Evolutionary conservation across 2,329 filamentous ascomycete species (phyloP), one percentile per base, ranked within the genome.

Genomic region (Xylogone sp.): DNA sequence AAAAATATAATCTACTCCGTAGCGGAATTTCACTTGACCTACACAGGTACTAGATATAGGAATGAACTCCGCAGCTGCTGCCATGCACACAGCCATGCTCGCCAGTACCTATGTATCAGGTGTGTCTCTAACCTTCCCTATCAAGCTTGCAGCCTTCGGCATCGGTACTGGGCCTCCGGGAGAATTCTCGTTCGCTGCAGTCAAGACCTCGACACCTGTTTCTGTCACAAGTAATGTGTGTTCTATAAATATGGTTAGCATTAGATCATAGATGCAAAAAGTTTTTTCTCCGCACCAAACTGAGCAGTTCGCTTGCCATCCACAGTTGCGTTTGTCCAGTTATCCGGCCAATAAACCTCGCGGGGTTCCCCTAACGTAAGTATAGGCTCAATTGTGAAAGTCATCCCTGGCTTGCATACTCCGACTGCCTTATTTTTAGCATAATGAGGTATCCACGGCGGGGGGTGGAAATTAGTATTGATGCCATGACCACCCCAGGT

Each of bases 351-450:
- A 0, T 91, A 97, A 68, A 94, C 87, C 66, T 99, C 94, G 56
- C 84, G 83, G 71, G 96, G 89, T 55, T 89, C 92, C 53, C 94
- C 94, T 50, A 96, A 71, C 42, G 90, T 91, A 67, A 99, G 92
- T 94, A 99, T 99, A 16, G 94, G 94, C 74, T 99, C 94, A 56
- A 99, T 99, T 0, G 94, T 99, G 65, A 99, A 99, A 58, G 91
- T 96, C 91, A 97, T 97, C 49, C 94, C 94, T 0, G 90, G 86
- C 75, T 97, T 97, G 53, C 92, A 94, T 62, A 88, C 84, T 46
- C 94, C 94, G 1, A 97, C 88, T 0, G 93, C 90, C 81, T 97
- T 99, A 74, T 97, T 99, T 79, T 96, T 97, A 52, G 87, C 93
- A 66, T 99, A 99, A 71, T 99, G 94, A 4, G 94, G 94, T 48